Percentiles rank a stretch among this genome's conserved stretches.
These are phyloP conservation scores for Klebsormidium nitens DNA, from an alignment of 139 green algal species.

Conservation along the genomic window DNA sequence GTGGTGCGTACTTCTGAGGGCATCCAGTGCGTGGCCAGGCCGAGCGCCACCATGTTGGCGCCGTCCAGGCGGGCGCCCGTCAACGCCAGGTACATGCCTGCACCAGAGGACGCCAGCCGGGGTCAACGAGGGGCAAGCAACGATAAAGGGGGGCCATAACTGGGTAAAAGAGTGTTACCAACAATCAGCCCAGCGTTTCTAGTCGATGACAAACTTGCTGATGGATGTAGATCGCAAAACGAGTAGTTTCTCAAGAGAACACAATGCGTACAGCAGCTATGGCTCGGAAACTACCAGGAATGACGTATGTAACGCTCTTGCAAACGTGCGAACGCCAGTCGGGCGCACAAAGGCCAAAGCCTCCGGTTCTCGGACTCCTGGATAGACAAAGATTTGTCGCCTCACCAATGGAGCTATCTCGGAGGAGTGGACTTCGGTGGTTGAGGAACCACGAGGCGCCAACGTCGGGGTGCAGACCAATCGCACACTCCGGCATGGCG, in stretches of 20 bases:
- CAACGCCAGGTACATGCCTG: constrained; percentile 34
- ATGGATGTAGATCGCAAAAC: no score
- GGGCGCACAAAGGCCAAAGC: no score
- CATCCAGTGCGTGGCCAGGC: constrained; percentile 36
- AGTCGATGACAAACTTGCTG: no score
- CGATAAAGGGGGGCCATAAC: neutral
- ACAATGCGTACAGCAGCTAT: no score
- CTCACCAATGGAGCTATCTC: neutral
- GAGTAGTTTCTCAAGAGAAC: no score
- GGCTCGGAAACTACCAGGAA: no score
- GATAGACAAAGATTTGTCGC: no score
- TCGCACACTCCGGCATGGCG: constrained; percentile 94
- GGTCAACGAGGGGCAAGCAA: neutral
- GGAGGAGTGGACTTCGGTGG: constrained; percentile 35
- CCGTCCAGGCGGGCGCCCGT: constrained; percentile 24
- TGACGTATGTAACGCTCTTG: no score
- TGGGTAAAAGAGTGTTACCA: constrained; percentile 1
- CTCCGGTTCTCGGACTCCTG: no score
- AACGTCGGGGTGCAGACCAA: constrained; percentile 94
- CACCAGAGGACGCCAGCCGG: constrained; percentile 1
- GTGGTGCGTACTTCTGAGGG: constrained; percentile 17
- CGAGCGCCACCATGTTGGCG: constrained; percentile 27
- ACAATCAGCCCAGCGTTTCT: neutral
- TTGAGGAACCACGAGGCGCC: constrained; percentile 81
- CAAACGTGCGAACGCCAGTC: no score